Base-by-base conservation (phyloP, 768 basidiomycete species). In the Kwoniella europaea region DNA sequence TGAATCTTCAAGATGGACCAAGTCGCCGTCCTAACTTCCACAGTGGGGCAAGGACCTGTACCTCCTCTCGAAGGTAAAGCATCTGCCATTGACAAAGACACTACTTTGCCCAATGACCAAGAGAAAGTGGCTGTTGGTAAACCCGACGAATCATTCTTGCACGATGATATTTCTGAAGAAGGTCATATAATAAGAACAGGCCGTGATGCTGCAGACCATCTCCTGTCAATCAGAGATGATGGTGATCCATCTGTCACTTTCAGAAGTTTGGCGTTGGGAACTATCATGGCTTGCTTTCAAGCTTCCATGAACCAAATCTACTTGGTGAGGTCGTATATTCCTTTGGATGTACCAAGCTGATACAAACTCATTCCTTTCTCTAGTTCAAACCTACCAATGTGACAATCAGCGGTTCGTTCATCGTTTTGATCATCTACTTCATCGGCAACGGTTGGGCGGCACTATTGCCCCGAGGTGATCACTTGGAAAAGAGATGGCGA, bases 231-330 rank as follows among this genome's bases (percentile, higher is more conserved):
- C 22, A 85, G 88, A 27, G 89, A 90, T 79, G 88, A 89, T 74
- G 87, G 86, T 13, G 89, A 89, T 63, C 82, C 84, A 18, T 86
- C 89, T 1, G 76, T 89, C 29, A 89, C 88, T 0, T 86, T 90
- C 74, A 85, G 89, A 27, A 89, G 89, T 3, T 71, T 88, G 15
- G 75, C 87, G 42, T 76, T 89, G n/a, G 89, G 88, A 3, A 89
- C 89, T 0, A 68, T 88, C 0, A 85, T 89, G 72, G 88, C 88
- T 22, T 88, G 87, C 12, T 83, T 90, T 27, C 88, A 88, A 9
- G 88, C 89, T n/a, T 86, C 88, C 7, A 82, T 90, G 53, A 84
- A 83, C 65, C 53, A 89, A 88, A 88, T 90, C 43, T 89, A 89
- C 75, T 63, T 16, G 3, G 68, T 69, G 62, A 69, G n/a, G n/a